Conservation (phyloP, 805 yeast genomes). For the Candida nanaspora region DNA sequence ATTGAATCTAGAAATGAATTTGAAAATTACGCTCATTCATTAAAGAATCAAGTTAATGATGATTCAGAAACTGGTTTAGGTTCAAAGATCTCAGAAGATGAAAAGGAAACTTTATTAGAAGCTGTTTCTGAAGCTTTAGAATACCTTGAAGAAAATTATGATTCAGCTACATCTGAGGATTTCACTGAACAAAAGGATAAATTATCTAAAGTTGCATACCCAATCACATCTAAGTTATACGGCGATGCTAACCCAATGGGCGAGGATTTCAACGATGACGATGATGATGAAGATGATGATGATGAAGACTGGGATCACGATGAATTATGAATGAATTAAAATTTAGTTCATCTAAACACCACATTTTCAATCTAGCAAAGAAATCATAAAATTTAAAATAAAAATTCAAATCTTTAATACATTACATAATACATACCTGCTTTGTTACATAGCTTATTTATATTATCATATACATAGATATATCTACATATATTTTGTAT, state of each 20-base stretch:
- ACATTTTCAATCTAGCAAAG: no score
- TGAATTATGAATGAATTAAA: slow-evolving; percentile 38
- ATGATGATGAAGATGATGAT: slow-evolving; percentile 34
- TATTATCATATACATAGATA: no score
- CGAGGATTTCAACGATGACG: slow-evolving; percentile 42
- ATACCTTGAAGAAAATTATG: slow-evolving; percentile 65
- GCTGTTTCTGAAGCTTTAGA: slow-evolving; percentile 75
- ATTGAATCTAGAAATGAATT: slow-evolving; percentile 82
- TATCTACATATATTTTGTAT: no score
- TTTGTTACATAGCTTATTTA: no score
- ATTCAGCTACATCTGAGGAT: slow-evolving; percentile 86
- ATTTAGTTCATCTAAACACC: no score
- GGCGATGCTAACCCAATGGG: slow-evolving; percentile 37
- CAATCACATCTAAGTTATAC: slow-evolving; percentile 85
- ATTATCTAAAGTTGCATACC: slow-evolving; percentile 76
- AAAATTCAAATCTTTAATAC: no score
- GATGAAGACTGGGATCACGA: slow-evolving; percentile 60
- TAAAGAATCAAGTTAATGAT: slow-evolving; percentile 54
- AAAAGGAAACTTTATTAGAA: slow-evolving; percentile 80
- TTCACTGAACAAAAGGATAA: slow-evolving; percentile 86
- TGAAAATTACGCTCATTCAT: slow-evolving; percentile 81
- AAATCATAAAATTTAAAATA: background rate
- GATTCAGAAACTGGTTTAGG: slow-evolving; percentile 53
- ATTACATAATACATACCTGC: no score
- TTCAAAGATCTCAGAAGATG: slow-evolving; percentile 79